phyloP scores from a whole-genome alignment of 2,329 filamentous ascomycete genomes.

The Monosporascus ibericus region DNA sequence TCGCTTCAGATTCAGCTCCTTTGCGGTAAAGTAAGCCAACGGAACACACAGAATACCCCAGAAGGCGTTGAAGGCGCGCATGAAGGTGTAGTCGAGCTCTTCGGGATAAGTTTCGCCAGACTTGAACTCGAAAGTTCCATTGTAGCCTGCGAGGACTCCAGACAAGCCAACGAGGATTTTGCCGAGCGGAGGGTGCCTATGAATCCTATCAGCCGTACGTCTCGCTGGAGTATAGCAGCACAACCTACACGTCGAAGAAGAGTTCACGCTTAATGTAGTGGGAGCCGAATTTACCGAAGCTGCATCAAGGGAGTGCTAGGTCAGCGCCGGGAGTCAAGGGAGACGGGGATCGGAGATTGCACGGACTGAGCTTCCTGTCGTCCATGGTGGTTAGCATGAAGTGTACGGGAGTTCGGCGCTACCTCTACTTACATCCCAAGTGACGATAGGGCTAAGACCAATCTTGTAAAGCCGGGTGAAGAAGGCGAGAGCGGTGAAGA shows the following conservation, averaged over 20 bases:
- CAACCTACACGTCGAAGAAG: slow-evolving; percentile 73
- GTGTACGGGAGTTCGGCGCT: neutral
- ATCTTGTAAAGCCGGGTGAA: slow-evolving; percentile 67
- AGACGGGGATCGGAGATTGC: slow-evolving; percentile 2
- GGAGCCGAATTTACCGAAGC: slow-evolving; percentile 95
- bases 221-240: slow-evolving; percentile 5
- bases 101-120: slow-evolving; percentile 92
- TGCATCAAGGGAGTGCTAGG: slow-evolving; percentile 27
- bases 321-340: slow-evolving; percentile 20
- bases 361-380: slow-evolving; percentile 53
- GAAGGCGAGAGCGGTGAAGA: slow-evolving; percentile 57
- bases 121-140: slow-evolving; percentile 99
- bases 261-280: slow-evolving; percentile 99
- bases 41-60: slow-evolving; percentile 92
- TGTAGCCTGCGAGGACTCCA: slow-evolving; percentile 94
- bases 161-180: slow-evolving; percentile 98
- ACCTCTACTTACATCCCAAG: slow-evolving; percentile 46
- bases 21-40: slow-evolving; percentile 90
- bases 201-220: slow-evolving; percentile 12
- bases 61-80: slow-evolving; percentile 94
- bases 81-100: slow-evolving; percentile 94
- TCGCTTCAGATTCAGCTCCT: slow-evolving; percentile 78
- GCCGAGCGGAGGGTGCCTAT: slow-evolving; percentile 72
- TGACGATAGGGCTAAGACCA: slow-evolving; percentile 60
- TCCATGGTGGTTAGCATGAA: slow-evolving; percentile 10